Percentiles rank a stretch among this genome's conserved stretches.
Conservation (phyloP, 2,329 filamentous ascomycete genomes). For the Colletotrichum scovillei region DNA sequence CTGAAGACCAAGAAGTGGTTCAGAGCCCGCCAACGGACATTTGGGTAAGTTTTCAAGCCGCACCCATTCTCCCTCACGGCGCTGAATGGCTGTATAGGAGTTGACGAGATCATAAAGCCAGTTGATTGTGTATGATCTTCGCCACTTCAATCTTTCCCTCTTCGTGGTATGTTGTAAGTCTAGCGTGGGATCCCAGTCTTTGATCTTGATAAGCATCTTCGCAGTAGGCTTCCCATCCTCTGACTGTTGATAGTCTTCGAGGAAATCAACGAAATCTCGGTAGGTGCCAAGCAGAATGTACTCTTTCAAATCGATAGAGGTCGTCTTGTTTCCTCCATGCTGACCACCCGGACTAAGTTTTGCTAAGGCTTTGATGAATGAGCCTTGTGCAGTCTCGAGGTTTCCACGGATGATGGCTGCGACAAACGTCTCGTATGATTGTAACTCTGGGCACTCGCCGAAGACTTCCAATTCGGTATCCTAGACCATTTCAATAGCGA, state of each 20-base stretch:
- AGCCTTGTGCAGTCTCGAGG: slow-evolving; percentile 43
- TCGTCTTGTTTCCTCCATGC: slow-evolving; percentile 36
- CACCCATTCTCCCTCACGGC: slow-evolving; percentile 49
- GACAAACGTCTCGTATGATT: slow-evolving; percentile 55
- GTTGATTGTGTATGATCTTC: slow-evolving; percentile 59
- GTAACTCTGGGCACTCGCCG: slow-evolving; percentile 57
- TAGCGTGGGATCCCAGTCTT: slow-evolving; percentile 54
- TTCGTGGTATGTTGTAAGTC: slow-evolving; percentile 50
- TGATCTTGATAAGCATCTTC: slow-evolving; percentile 50
- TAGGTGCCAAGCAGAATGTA: slow-evolving; percentile 56
- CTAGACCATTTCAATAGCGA: slow-evolving; percentile 55
- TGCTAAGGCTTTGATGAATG: slow-evolving; percentile 38
- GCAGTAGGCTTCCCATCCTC: slow-evolving; percentile 59
- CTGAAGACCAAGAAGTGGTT: slow-evolving; percentile 53
- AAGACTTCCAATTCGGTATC: slow-evolving; percentile 52
- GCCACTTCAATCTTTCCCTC: slow-evolving; percentile 56
- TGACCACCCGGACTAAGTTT: not conserved
- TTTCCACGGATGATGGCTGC: slow-evolving; percentile 52
- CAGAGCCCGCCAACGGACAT: slow-evolving; percentile 37
- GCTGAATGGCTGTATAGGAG: slow-evolving; percentile 46
- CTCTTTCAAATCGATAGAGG: slow-evolving; percentile 53
- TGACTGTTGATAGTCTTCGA: slow-evolving; percentile 56
- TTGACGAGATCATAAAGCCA: slow-evolving; percentile 65
- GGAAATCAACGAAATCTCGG: slow-evolving; percentile 55
- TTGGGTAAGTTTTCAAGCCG: not conserved